phyloP scores from a whole-genome alignment of 805 yeast species.

The Komagataella pseudopastoris region DNA sequence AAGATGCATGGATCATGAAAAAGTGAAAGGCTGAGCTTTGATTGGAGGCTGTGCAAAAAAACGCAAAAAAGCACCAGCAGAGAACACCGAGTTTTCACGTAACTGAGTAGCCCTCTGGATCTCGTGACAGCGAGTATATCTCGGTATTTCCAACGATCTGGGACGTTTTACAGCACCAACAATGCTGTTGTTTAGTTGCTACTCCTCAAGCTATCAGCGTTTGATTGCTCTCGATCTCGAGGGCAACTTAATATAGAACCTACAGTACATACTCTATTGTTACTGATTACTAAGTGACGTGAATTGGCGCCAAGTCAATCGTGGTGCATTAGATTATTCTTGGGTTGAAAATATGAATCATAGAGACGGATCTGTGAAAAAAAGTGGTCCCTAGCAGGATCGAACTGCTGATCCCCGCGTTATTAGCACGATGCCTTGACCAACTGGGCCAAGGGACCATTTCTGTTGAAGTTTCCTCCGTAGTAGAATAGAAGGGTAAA shows the following conservation, averaged over 20 bases:
- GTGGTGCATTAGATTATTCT: background rate
- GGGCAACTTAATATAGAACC: background rate
- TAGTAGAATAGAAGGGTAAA: background rate
- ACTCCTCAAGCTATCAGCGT: too few species aligned
- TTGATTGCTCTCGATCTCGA: background rate
- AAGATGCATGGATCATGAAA: background rate
- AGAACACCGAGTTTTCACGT: background rate
- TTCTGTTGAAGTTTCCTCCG: background rate
- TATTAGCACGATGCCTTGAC: constrained; percentile 32
- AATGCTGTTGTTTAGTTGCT: too few species aligned
- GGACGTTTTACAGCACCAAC: background rate
- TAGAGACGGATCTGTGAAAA: background rate
- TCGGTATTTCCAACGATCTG: background rate
- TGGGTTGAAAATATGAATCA: too few species aligned
- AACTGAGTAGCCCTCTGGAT: background rate
- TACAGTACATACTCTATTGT: background rate
- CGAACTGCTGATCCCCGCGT: constrained; percentile 69
- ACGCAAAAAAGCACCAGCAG: background rate
- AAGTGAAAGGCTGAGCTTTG: background rate
- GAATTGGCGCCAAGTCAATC: background rate
- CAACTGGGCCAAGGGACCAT: constrained; percentile 28
- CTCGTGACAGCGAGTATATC: background rate
- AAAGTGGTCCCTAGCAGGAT: constrained; percentile 72
- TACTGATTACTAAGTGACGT: background rate
- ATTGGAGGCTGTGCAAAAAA: background rate